A percentile compares a stretch with the other conserved stretches of the same genome.
phyloP scores from a whole-genome alignment of 805 yeast species.

The Metschnikowia similis region DNA sequence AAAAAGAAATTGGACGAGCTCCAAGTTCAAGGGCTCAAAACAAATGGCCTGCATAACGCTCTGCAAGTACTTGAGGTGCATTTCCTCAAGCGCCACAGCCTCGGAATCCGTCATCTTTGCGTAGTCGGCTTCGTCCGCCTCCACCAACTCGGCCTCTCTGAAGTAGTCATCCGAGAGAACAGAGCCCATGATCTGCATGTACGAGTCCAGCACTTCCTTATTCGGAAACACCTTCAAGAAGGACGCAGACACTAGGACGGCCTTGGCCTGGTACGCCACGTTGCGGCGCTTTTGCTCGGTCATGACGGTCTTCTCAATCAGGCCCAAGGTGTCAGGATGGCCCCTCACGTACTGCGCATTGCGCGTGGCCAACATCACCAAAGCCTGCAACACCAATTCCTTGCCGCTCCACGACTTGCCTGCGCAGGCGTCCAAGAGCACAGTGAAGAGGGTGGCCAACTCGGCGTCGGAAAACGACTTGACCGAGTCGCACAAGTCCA shows the following conservation, averaged over 20 bases:
- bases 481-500: slow-evolving; percentile 50
- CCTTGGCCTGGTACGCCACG: slow-evolving; percentile 54
- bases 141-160: slow-evolving; percentile 21
- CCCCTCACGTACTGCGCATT: slow-evolving; percentile 32
- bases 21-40: slow-evolving; percentile 9
- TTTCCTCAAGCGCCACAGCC: slow-evolving; percentile 40
- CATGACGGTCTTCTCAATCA: slow-evolving; percentile 42
- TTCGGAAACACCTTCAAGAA: slow-evolving; percentile 39
- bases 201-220: slow-evolving; percentile 33
- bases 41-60: slow-evolving; percentile 16
- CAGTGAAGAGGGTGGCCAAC: slow-evolving; percentile 38
- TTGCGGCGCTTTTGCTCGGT: slow-evolving; percentile 67
- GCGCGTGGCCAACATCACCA: slow-evolving; percentile 54
- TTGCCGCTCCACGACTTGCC: slow-evolving; percentile 92
- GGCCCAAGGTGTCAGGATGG: slow-evolving; percentile 25
- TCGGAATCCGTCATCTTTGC: slow-evolving; percentile 14
- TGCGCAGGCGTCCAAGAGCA: slow-evolving; percentile 55
- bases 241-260: slow-evolving; percentile 50
- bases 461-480: slow-evolving; percentile 16
- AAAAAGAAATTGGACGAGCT: slow-evolving; percentile 27
- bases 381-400: slow-evolving; percentile 66
- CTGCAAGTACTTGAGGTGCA: slow-evolving; percentile 35
- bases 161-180: slow-evolving; percentile 38
- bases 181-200: slow-evolving; percentile 31
- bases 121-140: slow-evolving; percentile 25